Evolutionary conservation across 768 basidiomycete genomes (phyloP), one percentile per base, ranked within the genome.

Genomic region (Zangia roseola): DNA sequence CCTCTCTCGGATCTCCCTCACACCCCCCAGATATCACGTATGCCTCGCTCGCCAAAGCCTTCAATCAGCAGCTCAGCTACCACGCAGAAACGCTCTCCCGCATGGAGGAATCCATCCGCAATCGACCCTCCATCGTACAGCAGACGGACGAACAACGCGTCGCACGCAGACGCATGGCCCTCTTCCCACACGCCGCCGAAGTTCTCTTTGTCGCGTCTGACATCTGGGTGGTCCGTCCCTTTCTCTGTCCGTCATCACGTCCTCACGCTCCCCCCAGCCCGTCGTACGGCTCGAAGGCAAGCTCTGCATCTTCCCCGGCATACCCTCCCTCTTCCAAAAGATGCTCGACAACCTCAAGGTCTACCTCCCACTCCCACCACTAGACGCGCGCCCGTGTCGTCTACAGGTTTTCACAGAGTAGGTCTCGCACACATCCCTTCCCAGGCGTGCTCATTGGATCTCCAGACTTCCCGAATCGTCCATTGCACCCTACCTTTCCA

Each of bases 221-320:
- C 53, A 73, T 94, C 45, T 97, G 91, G 90, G 93, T 94, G 62
- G 86, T 89, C 57, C 57, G 86, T 73, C 1, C 6, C 30, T 30
- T 6, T 20, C 12, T 1, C 6, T 17, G 0, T 0, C 17, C 19
- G 6, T 25, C 1, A 1, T 24, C 30, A 16, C 45, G 16, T 26
- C 49, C 53, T 50, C 43, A 47, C 43, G 0, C 47, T 2, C 39
- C 12, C n/a, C 26, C 0, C 57, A 91, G 88, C 94, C 94, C 21
- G 90, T 97, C 12, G 84, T 95, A 1, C 78, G 92, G 16, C 74
- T 97, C 3, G 81, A 81, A 57, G 87, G 88, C 20, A 94, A 90
- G 70, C 75, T 97, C 14, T 95, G 91, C 68, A 74, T 97, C 23
- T 86, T 97, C 69, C 94, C 94, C 0, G 94, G 94, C 25, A 91